These are phyloP conservation scores for Balakata baccata DNA, from an alignment of 345 rosid species.

Conservation along the genomic window DNA sequence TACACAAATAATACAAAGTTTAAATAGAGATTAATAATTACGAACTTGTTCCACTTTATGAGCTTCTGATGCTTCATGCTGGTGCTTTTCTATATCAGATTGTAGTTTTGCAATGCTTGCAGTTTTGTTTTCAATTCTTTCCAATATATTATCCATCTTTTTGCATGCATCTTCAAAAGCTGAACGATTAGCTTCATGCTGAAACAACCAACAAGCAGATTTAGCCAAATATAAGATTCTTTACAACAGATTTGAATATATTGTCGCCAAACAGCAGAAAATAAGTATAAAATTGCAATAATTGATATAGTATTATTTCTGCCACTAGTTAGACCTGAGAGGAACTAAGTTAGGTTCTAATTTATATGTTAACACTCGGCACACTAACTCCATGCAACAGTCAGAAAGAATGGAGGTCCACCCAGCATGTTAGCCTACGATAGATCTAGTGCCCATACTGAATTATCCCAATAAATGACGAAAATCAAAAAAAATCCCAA, in stretches of 20 bases:
- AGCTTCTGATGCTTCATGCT: conserved; percentile 63
- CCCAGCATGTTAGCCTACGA: not conserved
- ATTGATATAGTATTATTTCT: not conserved
- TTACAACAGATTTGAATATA: conserved; percentile 4
- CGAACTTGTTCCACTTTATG: conserved; percentile 67
- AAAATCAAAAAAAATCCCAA: not conserved
- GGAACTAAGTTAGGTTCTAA: not conserved
- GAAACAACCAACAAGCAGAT: conserved; percentile 30
- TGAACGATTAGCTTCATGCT: conserved; percentile 77
- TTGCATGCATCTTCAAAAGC: conserved; percentile 79
- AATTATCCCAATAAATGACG: not conserved
- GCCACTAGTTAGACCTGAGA: not conserved
- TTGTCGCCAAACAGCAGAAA: not conserved
- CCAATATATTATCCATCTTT: conserved; percentile 59
- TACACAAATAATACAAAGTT: not conserved
- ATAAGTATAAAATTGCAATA: not conserved
- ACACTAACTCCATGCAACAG: not conserved
- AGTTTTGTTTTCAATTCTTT: conserved; percentile 47
- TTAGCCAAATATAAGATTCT: conserved; percentile 20
- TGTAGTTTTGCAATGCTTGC: conserved; percentile 42
- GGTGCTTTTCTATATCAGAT: conserved; percentile 57
- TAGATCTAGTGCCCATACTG: not conserved
- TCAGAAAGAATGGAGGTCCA: not conserved
- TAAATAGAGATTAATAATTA: conserved; percentile 23
- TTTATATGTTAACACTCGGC: not conserved